Evolutionary conservation across 306 rosid genomes (phyloP).

Genomic region (Trifolium subterraneum): DNA sequence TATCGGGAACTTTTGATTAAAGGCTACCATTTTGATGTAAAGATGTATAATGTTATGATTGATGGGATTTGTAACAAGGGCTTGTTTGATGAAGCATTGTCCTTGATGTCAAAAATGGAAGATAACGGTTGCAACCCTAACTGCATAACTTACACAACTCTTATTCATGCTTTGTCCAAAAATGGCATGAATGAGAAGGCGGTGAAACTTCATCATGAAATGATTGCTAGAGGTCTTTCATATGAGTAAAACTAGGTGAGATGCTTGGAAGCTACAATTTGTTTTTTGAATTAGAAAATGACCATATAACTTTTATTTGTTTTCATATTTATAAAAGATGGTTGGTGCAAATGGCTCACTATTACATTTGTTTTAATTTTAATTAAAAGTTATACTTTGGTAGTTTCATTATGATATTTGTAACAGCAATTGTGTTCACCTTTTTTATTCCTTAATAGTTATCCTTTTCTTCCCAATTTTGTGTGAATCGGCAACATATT

Average conservation of each 20-base stretch:
- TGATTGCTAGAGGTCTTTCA: background rate
- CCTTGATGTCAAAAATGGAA: background rate
- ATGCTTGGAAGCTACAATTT: too few relatives aligned
- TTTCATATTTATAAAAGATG: too few relatives aligned
- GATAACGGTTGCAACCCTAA: background rate
- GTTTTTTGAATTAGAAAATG: too few relatives aligned
- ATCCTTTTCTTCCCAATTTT: too few relatives aligned
- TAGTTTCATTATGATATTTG: too few relatives aligned
- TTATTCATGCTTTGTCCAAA: background rate
- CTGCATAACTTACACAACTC: background rate
- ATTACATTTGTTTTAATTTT: too few relatives aligned
- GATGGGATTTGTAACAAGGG: background rate
- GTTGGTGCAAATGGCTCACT: too few relatives aligned
- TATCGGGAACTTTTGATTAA: background rate
- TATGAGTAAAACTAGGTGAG: background rate
- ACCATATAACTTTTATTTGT: too few relatives aligned
- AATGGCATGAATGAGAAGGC: background rate
- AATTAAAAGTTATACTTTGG: too few relatives aligned
- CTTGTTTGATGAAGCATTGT: background rate
- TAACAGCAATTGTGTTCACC: too few relatives aligned
- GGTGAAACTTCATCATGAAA: background rate
- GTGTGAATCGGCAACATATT: too few relatives aligned
- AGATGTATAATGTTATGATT: background rate
- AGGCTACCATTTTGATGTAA: background rate
- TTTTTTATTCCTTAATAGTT: too few relatives aligned